These are phyloP conservation scores for Malassezia sympodialis DNA, from an alignment of 1,284 basidiomycete genomes.

Conservation along the genomic window DNA sequence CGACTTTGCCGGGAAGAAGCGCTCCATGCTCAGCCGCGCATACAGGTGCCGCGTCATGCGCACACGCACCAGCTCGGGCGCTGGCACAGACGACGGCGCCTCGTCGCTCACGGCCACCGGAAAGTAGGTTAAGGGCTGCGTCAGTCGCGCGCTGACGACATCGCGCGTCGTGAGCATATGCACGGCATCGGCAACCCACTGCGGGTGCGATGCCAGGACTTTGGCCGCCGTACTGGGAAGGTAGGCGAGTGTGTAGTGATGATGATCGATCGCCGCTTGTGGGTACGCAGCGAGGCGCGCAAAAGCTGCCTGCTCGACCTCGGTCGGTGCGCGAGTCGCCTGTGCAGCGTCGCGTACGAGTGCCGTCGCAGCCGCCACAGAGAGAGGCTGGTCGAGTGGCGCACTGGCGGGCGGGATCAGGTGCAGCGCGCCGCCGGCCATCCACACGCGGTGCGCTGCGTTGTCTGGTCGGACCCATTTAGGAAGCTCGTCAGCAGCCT, in stretches of 20 bases:
- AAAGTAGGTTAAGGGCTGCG: conserved; percentile 76
- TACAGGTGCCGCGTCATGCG: conserved; percentile 52
- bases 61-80: conserved; percentile 19
- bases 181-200: conserved; percentile 3
- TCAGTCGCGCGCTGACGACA: conserved; percentile 54
- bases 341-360: conserved; percentile 56
- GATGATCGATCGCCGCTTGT: conserved; percentile 19
- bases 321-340: conserved; percentile 54
- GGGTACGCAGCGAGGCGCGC: conserved; percentile 54
- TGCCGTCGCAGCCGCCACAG: conserved; percentile 59
- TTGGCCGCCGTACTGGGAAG: conserved; percentile 68
- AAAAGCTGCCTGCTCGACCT: conserved; percentile 23
- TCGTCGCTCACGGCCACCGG: neutral
- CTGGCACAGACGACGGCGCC: neutral
- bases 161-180: conserved; percentile 22
- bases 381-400: conserved; percentile 51
- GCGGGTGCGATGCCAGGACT: conserved; percentile 52
- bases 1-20: conserved; percentile 77
- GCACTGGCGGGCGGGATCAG: conserved; percentile 66
- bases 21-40: conserved; percentile 79
- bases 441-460: conserved; percentile 87
- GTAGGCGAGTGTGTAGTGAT: conserved; percentile 69
- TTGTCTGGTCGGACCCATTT: conserved; percentile 83
- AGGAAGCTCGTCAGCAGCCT: conserved; percentile 82
- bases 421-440: conserved; percentile 68